phyloP scores from a whole-genome alignment of 106 monocot genomes.

The Chionographis japonica region DNA sequence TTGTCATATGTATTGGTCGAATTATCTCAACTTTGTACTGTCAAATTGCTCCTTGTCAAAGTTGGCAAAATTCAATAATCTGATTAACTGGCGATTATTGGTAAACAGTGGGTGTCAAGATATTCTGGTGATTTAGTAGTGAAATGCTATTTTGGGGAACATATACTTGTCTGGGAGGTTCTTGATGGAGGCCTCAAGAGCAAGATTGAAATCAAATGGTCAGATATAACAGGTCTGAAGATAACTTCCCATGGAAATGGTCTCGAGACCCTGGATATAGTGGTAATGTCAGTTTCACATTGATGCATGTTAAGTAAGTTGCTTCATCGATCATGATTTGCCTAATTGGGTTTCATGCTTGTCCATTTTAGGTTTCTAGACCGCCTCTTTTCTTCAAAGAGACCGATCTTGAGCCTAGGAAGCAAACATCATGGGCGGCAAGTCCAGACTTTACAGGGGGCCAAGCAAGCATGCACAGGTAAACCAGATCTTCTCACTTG shows the following conservation, averaged over 20 bases:
- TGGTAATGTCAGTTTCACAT: conserved; percentile 33
- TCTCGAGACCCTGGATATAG: conserved; percentile 59
- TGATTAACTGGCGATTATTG: not conserved
- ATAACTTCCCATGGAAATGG: conserved; percentile 51
- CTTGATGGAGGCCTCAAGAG: conserved; percentile 83
- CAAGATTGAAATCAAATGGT: conserved; percentile 86
- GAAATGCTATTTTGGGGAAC: conserved; percentile 74
- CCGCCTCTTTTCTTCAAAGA: conserved; percentile 50
- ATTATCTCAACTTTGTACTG: too few species aligned
- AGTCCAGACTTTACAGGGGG: conserved; percentile 50
- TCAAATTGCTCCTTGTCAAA: too few species aligned
- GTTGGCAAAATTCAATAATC: not conserved
- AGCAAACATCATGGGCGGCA: conserved; percentile 48
- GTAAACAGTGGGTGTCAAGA: conserved; percentile 48
- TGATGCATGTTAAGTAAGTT: not conserved
- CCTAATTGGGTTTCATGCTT: not conserved
- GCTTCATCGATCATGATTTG: too few species aligned
- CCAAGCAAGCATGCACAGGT: conserved; percentile 44
- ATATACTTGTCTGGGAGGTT: conserved; percentile 81
- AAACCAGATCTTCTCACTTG: not conserved
- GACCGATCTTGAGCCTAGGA: conserved; percentile 47
- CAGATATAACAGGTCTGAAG: conserved; percentile 68
- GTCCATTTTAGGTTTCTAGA: conserved; percentile 28
- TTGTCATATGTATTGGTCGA: not conserved
- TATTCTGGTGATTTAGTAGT: conserved; percentile 81